A percentile compares a stretch with the other conserved stretches of the same genome.
Evolutionary conservation across 2,329 filamentous ascomycete genomes (phyloP).

Genomic region (Cytospora schulzeri): DNA sequence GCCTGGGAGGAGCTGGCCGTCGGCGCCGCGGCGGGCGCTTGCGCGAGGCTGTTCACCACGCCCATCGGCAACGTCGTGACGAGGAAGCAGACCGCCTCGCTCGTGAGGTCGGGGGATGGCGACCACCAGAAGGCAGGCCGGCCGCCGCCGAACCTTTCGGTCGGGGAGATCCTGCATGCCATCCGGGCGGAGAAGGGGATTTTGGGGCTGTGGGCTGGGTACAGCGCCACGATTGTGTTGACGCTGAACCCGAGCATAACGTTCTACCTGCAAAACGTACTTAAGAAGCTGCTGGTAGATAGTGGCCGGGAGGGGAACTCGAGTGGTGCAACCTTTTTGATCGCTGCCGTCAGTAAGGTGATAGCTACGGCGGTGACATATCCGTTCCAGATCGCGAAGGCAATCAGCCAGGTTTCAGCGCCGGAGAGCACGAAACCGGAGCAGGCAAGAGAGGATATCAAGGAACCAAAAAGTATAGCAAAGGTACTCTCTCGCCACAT

Average conservation of each 20-base stretch:
- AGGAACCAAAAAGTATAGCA: constrained; percentile 35
- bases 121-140: constrained; percentile 31
- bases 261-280: constrained; percentile 76
- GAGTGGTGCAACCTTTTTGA: constrained; percentile 44
- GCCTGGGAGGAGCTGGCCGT: constrained; percentile 73
- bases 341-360: constrained; percentile 77
- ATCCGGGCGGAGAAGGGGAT: constrained; percentile 73
- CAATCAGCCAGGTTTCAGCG: constrained; percentile 68
- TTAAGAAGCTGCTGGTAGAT: constrained; percentile 62
- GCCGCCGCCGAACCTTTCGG: constrained; percentile 39
- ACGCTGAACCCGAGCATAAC: constrained; percentile 87
- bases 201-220: constrained; percentile 82
- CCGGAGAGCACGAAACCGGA: constrained; percentile 31
- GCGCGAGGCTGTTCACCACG: constrained; percentile 75
- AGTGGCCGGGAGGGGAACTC: constrained; percentile 42
- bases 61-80: constrained; percentile 83
- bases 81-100: constrained; percentile 71
- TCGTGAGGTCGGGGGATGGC: constrained; percentile 29
- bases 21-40: constrained; percentile 73
- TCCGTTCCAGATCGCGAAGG: constrained; percentile 84
- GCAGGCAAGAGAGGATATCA: constrained; percentile 25
- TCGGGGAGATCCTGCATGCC: constrained; percentile 60
- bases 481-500: constrained; percentile 33
- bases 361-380: constrained; percentile 78
- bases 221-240: constrained; percentile 76